Conservation (phyloP, 2,329 filamentous ascomycete species). For the Beauveria pseudobassiana region DNA sequence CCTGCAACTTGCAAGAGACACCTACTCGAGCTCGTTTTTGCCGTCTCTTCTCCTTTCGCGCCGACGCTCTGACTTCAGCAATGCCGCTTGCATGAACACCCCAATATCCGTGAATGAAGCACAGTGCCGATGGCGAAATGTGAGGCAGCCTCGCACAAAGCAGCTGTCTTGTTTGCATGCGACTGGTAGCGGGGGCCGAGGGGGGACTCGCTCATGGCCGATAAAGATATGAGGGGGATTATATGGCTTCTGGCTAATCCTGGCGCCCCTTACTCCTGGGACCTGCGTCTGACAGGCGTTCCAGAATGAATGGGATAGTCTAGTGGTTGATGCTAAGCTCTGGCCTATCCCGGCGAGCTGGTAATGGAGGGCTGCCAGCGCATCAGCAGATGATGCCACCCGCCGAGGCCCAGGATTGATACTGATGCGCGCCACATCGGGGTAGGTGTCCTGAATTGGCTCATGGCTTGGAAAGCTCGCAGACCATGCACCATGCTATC, state of each 20-base stretch:
- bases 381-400: neutral
- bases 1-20: too few species aligned
- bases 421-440: conserved; percentile 2
- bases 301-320: conserved; percentile 1
- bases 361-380: conserved; percentile 7
- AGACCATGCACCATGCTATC: neutral
- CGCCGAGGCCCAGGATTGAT: neutral
- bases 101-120: neutral
- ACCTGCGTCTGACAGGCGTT: conserved; percentile 5
- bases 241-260: neutral
- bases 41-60: neutral
- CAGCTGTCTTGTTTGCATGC: neutral
- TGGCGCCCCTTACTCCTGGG: neutral
- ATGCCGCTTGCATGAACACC: neutral
- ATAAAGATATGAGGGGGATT: neutral
- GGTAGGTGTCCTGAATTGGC: neutral
- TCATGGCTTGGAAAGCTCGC: neutral
- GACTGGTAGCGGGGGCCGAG: neutral
- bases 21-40: too few species aligned
- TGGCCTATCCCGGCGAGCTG: neutral
- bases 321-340: neutral
- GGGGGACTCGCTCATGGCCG: neutral
- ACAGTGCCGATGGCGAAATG: neutral
- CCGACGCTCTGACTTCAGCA: conserved; percentile 1
- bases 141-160: neutral